Evolutionary conservation across 345 rosid species (phyloP).

Genomic region (Sisymbrium altissimum): DNA sequence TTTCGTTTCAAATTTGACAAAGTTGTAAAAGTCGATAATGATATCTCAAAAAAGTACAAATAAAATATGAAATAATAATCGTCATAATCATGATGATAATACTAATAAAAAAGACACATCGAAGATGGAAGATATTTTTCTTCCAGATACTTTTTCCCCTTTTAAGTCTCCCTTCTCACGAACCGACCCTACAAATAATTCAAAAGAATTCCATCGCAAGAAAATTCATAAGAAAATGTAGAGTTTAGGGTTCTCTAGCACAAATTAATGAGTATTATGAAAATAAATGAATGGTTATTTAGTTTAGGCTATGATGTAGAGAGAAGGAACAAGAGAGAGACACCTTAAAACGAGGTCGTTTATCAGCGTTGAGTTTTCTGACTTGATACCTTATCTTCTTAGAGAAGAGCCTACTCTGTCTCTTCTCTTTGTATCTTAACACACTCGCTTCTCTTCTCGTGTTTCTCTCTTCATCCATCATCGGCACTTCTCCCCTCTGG

Average conservation of each 20-base stretch:
- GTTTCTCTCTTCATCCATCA: conserved; percentile 62
- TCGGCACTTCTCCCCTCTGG: conserved; percentile 66
- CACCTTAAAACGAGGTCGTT: conserved; percentile 74
- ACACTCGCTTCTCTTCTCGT: conserved; percentile 76
- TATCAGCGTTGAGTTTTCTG: conserved; percentile 74
- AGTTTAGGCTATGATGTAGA: background rate
- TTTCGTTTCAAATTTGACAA: conserved; percentile 20
- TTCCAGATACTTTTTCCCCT: background rate
- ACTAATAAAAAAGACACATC: background rate
- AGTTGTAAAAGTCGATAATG: conserved; percentile 16
- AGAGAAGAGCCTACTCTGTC: conserved; percentile 61
- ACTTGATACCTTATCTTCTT: conserved; percentile 84
- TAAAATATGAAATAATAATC: background rate
- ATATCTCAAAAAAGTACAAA: conserved; percentile 17
- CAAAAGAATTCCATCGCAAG: background rate
- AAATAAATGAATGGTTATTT: background rate
- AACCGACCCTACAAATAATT: conserved; percentile 59
- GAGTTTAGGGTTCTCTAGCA: background rate
- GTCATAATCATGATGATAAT: background rate
- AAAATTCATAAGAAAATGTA: background rate
- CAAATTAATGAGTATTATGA: background rate
- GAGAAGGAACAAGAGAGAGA: background rate
- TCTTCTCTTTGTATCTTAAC: conserved; percentile 72
- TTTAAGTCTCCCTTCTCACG: conserved; percentile 41
- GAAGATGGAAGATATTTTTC: conserved; percentile 19